A percentile compares a stretch with the other conserved stretches of the same genome.
phyloP scores from a whole-genome alignment of 306 rosid species.

The Trichosanthes cucumerina region DNA sequence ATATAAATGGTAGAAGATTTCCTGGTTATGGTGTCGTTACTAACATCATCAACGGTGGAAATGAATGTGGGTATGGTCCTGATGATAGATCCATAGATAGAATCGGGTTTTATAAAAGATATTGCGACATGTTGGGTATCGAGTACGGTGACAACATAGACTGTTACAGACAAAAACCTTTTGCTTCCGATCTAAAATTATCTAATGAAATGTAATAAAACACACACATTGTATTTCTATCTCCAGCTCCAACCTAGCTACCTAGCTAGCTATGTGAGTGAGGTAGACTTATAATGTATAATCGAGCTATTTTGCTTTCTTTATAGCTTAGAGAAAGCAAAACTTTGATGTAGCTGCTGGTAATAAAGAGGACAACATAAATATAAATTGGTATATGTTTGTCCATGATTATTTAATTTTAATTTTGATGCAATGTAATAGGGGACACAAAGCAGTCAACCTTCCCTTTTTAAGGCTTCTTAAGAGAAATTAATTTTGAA shows the following conservation, averaged over 20 bases:
- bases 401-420: too few relatives aligned
- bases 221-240: not conserved
- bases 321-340: too few relatives aligned
- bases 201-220: not conserved
- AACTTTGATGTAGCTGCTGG: too few relatives aligned
- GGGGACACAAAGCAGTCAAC: too few relatives aligned
- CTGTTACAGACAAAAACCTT: conserved; percentile 22
- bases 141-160: conserved; percentile 21
- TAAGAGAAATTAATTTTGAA: too few relatives aligned
- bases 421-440: too few relatives aligned
- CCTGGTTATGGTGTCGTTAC: conserved; percentile 22
- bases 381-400: too few relatives aligned
- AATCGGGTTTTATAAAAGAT: conserved; percentile 29
- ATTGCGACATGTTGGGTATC: conserved; percentile 19
- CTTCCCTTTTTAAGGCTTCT: too few relatives aligned
- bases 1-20: conserved; percentile 9
- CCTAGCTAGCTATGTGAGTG: too few relatives aligned
- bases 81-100: conserved; percentile 12
- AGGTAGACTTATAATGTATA: not conserved
- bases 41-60: conserved; percentile 34
- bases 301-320: too few relatives aligned
- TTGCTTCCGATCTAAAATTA: not conserved
- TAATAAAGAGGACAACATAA: too few relatives aligned
- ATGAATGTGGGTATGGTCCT: conserved; percentile 21
- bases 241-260: not conserved